Base-by-base conservation (phyloP, 2,329 filamentous ascomycete genomes). In the Thielaviopsis populi region DNA sequence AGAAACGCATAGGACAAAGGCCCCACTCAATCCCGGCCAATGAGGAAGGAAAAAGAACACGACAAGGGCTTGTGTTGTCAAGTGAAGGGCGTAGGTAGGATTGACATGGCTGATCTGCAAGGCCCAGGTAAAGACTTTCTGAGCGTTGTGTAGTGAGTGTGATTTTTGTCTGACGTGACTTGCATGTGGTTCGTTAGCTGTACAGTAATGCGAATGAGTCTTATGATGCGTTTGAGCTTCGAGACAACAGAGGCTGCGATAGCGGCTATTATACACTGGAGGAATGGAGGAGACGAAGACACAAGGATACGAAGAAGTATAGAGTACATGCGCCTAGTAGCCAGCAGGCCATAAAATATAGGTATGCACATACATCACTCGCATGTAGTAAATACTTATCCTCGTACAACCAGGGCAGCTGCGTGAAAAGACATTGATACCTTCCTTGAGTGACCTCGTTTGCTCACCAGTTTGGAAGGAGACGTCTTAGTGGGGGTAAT, bases 11-110 rank as follows among this genome's bases (percentile, higher is more conserved):
- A 19, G 37, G 53, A 37, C 53, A 56, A 37, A 56, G 27, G 27
- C 27, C 17, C 53, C 53, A 56, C 53, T 8, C 15, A 8, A 56
- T 27, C 27, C 27, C 27, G 30, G 53, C 53, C 53, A n/a, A 56
- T 33, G 53, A 56, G 8, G 27, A 13, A 54, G 30, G 50, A 11
- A 33, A 37, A 56, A 33, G 19, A n/a, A n/a, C n/a, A 22, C 24
- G 56, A 33, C 17, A 43, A 61, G 48, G 59, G 48, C 62, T 37
- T 24, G 19, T n/a, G 53, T 59, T 63, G 62, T 63, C 62, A 63
- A 63, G 53, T 59, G 11, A 63, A 63, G 62, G 62, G 62, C 62
- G 62, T 58, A 63, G 62, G 62, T 58, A 63, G 62, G 62, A 63
- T 59, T 63, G 24, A 48, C 19, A 59, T 50, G 59, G 53, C 53